A percentile compares a stretch with the other conserved stretches of the same genome.
These are phyloP conservation scores for Logfia minima DNA, from an alignment of 129 eudicot species.

Conservation along the genomic window DNA sequence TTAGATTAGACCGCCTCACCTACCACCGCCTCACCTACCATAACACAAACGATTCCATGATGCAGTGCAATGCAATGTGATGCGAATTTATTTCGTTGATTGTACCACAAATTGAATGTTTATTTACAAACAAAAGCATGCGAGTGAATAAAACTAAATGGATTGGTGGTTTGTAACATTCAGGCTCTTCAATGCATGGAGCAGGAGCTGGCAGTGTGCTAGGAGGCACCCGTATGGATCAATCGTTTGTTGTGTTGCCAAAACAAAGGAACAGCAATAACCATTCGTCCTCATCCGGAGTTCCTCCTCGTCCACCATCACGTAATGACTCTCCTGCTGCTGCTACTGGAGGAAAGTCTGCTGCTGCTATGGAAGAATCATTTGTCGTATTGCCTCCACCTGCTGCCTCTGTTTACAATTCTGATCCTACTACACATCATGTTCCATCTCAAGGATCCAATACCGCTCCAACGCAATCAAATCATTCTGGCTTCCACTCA, in stretches of 20 bases:
- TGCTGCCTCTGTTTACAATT: conserved; percentile 91
- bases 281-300: conserved; percentile 41
- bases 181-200: conserved; percentile 82
- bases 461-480: conserved; percentile 54
- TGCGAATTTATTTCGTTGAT: neutral
- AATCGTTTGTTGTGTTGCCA: conserved; percentile 89
- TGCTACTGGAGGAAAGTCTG: conserved; percentile 54
- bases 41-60: neutral
- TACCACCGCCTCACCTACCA: neutral
- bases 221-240: conserved; percentile 76
- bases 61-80: too few relatives aligned
- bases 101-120: neutral
- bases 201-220: conserved; percentile 76
- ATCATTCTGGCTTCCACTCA: conserved; percentile 81
- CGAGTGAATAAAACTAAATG: neutral
- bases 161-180: conserved; percentile 4
- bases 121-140: neutral
- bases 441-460: conserved; percentile 40
- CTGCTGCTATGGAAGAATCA: conserved; percentile 89
- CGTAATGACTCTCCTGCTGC: neutral
- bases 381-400: conserved; percentile 97
- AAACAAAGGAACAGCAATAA: conserved; percentile 58
- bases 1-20: neutral
- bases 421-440: conserved; percentile 70
- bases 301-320: conserved; percentile 61